phyloP scores from a whole-genome alignment of 2,329 filamentous ascomycete genomes.

The Aureobasidium sp. region DNA sequence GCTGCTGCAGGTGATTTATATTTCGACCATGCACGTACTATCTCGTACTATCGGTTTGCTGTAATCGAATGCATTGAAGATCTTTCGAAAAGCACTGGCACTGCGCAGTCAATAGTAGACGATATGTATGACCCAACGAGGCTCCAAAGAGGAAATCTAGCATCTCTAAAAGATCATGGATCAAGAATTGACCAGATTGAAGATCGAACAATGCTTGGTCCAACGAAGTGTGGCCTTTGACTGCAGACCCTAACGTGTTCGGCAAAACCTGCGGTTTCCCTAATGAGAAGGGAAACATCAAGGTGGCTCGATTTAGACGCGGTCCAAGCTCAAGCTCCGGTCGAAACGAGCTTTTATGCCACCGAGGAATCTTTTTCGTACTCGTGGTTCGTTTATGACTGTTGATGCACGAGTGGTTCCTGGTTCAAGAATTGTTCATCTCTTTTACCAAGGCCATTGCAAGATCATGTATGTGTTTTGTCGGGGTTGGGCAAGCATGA shows the following conservation, averaged over 20 bases:
- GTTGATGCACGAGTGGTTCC: not conserved
- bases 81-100: too few relatives aligned
- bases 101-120: too few relatives aligned
- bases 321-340: conserved; percentile 5
- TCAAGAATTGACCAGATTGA: too few relatives aligned
- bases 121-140: not conserved
- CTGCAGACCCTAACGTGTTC: too few relatives aligned
- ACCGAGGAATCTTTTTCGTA: not conserved
- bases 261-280: not conserved
- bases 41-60: not conserved
- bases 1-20: not conserved
- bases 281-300: not conserved
- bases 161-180: not conserved
- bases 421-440: not conserved
- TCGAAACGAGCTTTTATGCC: not conserved
- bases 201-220: not conserved
- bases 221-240: not conserved
- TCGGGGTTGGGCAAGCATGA: not conserved
- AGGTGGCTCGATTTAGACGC: not conserved
- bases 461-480: not conserved
- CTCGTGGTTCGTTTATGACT: not conserved
- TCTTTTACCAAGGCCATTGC: not conserved
- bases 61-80: too few relatives aligned
- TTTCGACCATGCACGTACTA: not conserved
- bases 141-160: not conserved